These are phyloP conservation scores for Kazachstania taianensis DNA, from an alignment of 805 yeast species.

Conservation along the genomic window DNA sequence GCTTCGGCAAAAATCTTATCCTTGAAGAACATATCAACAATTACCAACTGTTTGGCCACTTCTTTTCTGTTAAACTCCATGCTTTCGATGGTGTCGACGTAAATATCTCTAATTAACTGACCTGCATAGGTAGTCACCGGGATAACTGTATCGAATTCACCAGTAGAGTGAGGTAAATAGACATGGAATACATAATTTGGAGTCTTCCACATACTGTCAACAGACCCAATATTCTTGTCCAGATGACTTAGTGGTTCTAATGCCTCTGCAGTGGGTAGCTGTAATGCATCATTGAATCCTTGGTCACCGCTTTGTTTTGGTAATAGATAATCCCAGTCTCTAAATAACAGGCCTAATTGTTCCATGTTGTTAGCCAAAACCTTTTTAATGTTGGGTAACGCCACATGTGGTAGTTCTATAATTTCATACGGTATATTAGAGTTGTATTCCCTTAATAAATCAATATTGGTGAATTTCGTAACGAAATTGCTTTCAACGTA, in stretches of 20 bases:
- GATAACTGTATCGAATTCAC: conserved; percentile 60
- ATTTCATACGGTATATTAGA: conserved; percentile 39
- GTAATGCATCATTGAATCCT: conserved; percentile 27
- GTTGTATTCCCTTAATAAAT: conserved; percentile 21
- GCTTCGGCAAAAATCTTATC: conserved; percentile 56
- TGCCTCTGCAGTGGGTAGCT: conserved; percentile 31
- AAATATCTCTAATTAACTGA: conserved; percentile 61
- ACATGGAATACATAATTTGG: conserved; percentile 56
- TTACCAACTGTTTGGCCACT: conserved; percentile 72
- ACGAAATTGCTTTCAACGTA: conserved; percentile 31
- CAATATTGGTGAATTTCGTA: conserved; percentile 13
- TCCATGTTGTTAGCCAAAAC: conserved; percentile 35
- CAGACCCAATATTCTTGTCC: conserved; percentile 35
- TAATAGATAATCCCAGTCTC: conserved; percentile 32
- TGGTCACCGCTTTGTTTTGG: conserved; percentile 23
- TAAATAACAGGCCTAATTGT: conserved; percentile 30
- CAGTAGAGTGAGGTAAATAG: conserved; percentile 39
- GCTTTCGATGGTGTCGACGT: conserved; percentile 63
- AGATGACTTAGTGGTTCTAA: conserved; percentile 27
- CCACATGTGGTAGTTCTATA: conserved; percentile 37
- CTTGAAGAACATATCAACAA: conserved; percentile 62
- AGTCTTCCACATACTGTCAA: conserved; percentile 58
- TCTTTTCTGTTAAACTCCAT: conserved; percentile 84
- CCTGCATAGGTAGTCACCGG: conserved; percentile 41
- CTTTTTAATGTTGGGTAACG: conserved; percentile 41